Percentiles rank a stretch among this genome's conserved stretches.
These are phyloP conservation scores for Psilocybe azurescens DNA, from an alignment of 768 basidiomycete genomes.

Conservation along the genomic window DNA sequence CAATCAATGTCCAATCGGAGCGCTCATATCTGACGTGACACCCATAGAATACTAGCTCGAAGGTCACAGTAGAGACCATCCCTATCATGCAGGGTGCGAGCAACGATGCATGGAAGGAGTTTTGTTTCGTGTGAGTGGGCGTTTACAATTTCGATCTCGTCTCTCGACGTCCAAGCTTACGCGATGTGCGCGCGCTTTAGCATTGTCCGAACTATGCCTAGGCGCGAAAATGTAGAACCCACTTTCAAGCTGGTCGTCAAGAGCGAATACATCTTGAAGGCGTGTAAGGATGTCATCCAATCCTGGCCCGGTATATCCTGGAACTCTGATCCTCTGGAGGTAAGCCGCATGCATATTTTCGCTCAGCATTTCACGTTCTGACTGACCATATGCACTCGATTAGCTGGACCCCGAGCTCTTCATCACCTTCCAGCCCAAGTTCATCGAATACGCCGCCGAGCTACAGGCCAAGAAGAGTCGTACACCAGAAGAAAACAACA, in stretches of 20 bases:
- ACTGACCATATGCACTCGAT: not conserved
- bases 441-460: constrained; percentile 46
- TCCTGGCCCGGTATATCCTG: constrained; percentile 66
- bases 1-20: not conserved
- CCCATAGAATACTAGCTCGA: constrained; percentile 55
- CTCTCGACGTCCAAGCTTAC: not conserved
- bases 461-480: constrained; percentile 42
- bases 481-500: constrained; percentile 45
- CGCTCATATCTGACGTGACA: not conserved
- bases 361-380: not conserved
- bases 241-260: constrained; percentile 61
- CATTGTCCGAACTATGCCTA: constrained; percentile 56
- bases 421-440: constrained; percentile 54
- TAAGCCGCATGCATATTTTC: constrained; percentile 20
- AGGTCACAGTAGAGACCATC: constrained; percentile 52
- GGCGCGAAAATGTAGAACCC: constrained; percentile 41
- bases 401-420: constrained; percentile 64
- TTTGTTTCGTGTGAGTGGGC: constrained; percentile 30
- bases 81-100: constrained; percentile 42
- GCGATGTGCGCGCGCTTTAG: constrained; percentile 29
- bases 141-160: not conserved
- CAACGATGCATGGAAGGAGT: constrained; percentile 64
- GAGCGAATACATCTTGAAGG: constrained; percentile 60
- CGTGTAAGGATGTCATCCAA: constrained; percentile 62
- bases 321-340: constrained; percentile 62